Evolutionary conservation across 2,329 filamentous ascomycete species (phyloP), one percentile per base, ranked within the genome.

Genomic region (Alternaria triticimaculans): DNA sequence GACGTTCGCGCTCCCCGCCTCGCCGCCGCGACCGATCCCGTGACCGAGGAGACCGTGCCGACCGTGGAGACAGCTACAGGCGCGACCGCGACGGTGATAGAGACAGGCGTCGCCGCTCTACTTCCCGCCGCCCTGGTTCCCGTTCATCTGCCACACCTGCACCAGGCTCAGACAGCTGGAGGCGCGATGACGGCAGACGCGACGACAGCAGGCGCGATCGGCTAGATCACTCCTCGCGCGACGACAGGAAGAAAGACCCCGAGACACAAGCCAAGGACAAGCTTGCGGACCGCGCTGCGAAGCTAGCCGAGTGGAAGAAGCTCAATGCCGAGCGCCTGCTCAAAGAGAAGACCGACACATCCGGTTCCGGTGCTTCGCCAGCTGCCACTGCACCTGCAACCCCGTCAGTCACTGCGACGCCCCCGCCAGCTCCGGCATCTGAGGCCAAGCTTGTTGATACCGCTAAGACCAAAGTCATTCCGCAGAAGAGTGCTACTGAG

Each of bases 401-500:
- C 4, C 76, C 93, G 87, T 66, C 66, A 11, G 65, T 68, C 37
- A 56, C 63, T 30, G 64, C 59, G 57, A 87, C 55, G 44, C 82
- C 58, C 61, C 51, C 57, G 26, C 57, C 68, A 14, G 66, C 72
- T 6, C 66, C 75, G 26, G 63, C 70, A 7, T 57, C 69, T 30
- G 68, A 70, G 55, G 20, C 43, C 55, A 63, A 74, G 37, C 82
- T 87, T 18, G 37, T 41, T 30, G 86, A 89, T 10, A 84, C 88
- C 10, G 80, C 84, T 75, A 85, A 89, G 65, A 91, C 91, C 72
- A 96, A 96, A 78, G 95, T 15, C 23, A 33, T 96, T 73, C 92
- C 96, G 72, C 92, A 92, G 6, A 97, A 97, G 80, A 90, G 89
- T 20, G 94, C 96, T 70, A 90, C 88, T 44, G 96, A 95, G 80